Conservation (phyloP, 257 asterid genomes). For the Scutellaria minor region DNA sequence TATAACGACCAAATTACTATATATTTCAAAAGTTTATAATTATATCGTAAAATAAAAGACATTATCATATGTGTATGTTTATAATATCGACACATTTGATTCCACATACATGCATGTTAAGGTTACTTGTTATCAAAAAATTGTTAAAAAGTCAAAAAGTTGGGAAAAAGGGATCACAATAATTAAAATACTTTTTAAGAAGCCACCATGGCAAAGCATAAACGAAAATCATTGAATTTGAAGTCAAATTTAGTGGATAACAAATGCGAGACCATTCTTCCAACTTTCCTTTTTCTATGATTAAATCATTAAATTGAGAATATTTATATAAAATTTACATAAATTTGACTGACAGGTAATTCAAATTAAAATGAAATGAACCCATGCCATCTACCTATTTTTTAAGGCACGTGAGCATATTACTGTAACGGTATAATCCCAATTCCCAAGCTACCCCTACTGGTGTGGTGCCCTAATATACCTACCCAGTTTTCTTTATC, state of each 20-base stretch:
- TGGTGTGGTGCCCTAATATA: constrained; percentile 31
- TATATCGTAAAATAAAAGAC: too few species aligned
- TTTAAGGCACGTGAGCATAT: constrained; percentile 33
- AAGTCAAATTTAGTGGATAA: constrained; percentile 34
- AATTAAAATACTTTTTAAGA: too few species aligned
- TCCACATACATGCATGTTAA: too few species aligned
- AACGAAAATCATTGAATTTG: neutral
- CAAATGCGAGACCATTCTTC: constrained; percentile 16
- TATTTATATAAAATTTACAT: neutral
- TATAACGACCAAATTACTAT: too few species aligned
- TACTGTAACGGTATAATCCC: neutral
- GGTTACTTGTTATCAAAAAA: too few species aligned
- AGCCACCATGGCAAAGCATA: too few species aligned
- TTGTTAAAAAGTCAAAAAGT: neutral
- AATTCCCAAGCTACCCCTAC: neutral
- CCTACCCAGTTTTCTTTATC: neutral
- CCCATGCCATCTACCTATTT: constrained; percentile 14
- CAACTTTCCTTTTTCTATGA: neutral
- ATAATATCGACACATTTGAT: too few species aligned
- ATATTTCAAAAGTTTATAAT: too few species aligned
- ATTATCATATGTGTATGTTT: too few species aligned
- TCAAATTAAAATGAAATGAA: neutral
- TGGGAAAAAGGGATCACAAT: neutral
- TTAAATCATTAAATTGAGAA: neutral
- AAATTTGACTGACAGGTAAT: constrained; percentile 36